Conservation (phyloP, 2,329 filamentous ascomycete species). For the Catunica adiposa region DNA sequence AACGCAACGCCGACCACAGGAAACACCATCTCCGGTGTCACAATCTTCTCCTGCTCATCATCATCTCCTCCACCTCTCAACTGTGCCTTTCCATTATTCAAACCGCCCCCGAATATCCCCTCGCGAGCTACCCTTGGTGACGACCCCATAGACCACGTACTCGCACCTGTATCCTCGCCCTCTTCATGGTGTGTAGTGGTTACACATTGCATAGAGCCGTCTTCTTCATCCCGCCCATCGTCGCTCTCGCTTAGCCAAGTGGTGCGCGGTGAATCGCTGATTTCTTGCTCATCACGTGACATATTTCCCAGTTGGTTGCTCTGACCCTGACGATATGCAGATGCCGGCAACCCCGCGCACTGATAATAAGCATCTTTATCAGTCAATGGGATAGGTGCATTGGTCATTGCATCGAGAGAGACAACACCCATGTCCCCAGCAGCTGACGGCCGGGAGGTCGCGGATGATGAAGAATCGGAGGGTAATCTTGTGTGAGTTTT, state of each 20-base stretch:
- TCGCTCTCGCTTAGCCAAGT: not conserved
- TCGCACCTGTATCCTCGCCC: not conserved
- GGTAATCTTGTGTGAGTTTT: not conserved
- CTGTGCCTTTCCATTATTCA: no score
- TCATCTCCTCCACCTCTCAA: not conserved
- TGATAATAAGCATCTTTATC: not conserved
- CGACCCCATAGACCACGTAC: no score
- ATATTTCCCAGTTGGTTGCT: not conserved
- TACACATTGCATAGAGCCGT: no score
- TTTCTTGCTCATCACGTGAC: not conserved
- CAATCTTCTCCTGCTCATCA: not conserved
- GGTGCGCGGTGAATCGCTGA: not conserved
- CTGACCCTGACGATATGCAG: not conserved
- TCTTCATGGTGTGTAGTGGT: not conserved
- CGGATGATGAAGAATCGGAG: not conserved
- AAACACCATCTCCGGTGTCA: not conserved
- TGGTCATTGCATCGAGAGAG: not conserved
- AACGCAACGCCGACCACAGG: slow-evolving; percentile 3
- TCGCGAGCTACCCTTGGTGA: no score
- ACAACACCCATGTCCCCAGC: not conserved
- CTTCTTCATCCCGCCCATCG: not conserved
- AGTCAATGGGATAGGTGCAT: not conserved
- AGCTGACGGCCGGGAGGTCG: not conserved
- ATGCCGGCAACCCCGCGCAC: not conserved
- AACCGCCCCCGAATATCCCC: no score